Percentiles rank a stretch among this genome's conserved stretches.
phyloP scores from a whole-genome alignment of 2,329 filamentous ascomycete genomes.

The Monascus ruber region DNA sequence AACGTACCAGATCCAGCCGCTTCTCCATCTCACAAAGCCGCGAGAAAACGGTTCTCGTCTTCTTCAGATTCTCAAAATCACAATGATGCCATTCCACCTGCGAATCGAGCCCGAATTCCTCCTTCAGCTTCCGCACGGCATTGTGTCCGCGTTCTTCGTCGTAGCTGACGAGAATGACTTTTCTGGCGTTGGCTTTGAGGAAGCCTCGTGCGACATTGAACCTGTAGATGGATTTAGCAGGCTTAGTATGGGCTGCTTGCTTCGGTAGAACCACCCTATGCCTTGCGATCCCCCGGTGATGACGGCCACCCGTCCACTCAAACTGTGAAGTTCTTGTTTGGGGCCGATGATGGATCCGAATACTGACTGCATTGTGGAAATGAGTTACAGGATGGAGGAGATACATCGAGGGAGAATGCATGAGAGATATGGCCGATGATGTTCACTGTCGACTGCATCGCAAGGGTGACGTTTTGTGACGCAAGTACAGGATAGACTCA shows the following conservation, averaged over 20 bases:
- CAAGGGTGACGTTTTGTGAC: too few species aligned
- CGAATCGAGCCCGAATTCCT: slow-evolving; percentile 14
- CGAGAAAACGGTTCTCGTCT: slow-evolving; percentile 30
- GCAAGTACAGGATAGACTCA: too few species aligned
- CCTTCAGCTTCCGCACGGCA: slow-evolving; percentile 24
- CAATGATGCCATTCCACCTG: slow-evolving; percentile 33
- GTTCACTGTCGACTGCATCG: too few species aligned
- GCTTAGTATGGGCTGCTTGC: background rate
- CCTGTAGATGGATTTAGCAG: background rate
- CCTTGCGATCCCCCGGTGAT: slow-evolving; percentile 30
- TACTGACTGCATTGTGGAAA: slow-evolving; percentile 27
- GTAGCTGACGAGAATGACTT: slow-evolving; percentile 6
- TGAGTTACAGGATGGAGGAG: background rate
- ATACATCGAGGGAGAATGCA: too few species aligned
- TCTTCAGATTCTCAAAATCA: slow-evolving; percentile 29
- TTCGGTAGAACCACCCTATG: slow-evolving; percentile 18
- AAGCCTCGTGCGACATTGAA: slow-evolving; percentile 5
- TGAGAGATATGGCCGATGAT: too few species aligned
- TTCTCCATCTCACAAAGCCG: slow-evolving; percentile 23
- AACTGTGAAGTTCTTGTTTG: slow-evolving; percentile 22
- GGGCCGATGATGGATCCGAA: slow-evolving; percentile 29
- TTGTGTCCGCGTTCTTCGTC: slow-evolving; percentile 8
- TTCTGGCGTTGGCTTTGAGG: slow-evolving; percentile 1
- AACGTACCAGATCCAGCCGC: slow-evolving; percentile 27
- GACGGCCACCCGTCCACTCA: slow-evolving; percentile 26